These are phyloP conservation scores for Lepidium africanum DNA, from an alignment of 345 rosid genomes.

Conservation along the genomic window DNA sequence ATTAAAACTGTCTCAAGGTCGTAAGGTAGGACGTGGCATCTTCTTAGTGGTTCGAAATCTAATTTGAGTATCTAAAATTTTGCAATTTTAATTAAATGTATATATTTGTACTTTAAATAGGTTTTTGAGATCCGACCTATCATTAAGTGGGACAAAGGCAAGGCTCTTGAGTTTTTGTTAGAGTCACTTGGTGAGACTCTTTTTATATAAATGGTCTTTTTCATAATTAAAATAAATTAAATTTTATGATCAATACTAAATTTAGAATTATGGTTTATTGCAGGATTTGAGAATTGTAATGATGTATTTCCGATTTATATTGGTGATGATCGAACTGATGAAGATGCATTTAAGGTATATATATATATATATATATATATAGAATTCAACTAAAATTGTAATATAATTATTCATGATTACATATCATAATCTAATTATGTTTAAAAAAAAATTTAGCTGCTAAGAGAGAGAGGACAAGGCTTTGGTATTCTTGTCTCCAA, in stretches of 20 bases:
- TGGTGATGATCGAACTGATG: slow-evolving; percentile 91
- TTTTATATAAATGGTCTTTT: not conserved
- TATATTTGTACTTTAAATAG: slow-evolving; percentile 31
- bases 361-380: no score
- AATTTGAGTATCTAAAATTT: not conserved
- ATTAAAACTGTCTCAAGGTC: slow-evolving; percentile 65
- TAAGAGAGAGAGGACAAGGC: slow-evolving; percentile 82
- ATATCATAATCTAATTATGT: no score
- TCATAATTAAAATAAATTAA: not conserved
- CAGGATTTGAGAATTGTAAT: slow-evolving; percentile 68
- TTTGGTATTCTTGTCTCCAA: slow-evolving; percentile 90
- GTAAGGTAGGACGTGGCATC: slow-evolving; percentile 50
- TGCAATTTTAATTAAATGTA: not conserved
- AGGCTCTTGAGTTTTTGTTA: slow-evolving; percentile 88
- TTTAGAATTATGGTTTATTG: not conserved
- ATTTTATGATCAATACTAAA: not conserved
- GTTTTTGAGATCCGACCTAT: slow-evolving; percentile 88
- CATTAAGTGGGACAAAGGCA: slow-evolving; percentile 96
- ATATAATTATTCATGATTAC: not conserved
- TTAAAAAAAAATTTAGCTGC: slow-evolving; percentile 44
- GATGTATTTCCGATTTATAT: slow-evolving; percentile 88
- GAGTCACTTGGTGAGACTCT: slow-evolving; percentile 74
- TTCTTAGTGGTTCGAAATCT: not conserved
- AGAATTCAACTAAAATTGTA: not conserved
- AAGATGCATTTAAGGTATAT: slow-evolving; percentile 96